phyloP scores from a whole-genome alignment of 1,284 basidiomycete species.

The Pascua sp. region DNA sequence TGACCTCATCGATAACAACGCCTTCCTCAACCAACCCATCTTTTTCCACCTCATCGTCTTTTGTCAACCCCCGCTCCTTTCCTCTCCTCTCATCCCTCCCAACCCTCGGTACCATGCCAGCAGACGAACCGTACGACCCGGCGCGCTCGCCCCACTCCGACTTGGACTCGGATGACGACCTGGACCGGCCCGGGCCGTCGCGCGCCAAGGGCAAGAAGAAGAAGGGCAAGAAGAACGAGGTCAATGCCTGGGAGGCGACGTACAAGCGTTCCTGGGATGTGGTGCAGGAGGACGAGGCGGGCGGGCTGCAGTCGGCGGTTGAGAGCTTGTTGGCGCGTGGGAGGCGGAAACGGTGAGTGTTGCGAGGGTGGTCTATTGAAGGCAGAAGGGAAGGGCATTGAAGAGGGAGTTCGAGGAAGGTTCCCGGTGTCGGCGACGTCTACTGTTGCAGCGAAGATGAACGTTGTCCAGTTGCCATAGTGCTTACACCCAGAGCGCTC shows the following conservation, averaged over 20 bases:
- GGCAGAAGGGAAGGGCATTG: too few relatives aligned
- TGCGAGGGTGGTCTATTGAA: conserved; percentile 51
- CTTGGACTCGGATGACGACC: conserved; percentile 22
- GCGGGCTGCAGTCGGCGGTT: conserved; percentile 84
- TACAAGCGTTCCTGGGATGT: conserved; percentile 95
- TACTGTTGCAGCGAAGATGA: background rate
- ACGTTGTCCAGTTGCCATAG: too few relatives aligned
- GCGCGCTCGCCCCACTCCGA: conserved; percentile 10
- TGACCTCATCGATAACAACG: too few relatives aligned
- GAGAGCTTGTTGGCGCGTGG: conserved; percentile 81
- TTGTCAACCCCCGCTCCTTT: background rate
- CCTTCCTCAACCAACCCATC: too few relatives aligned
- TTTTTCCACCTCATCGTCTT: background rate
- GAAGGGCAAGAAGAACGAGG: conserved; percentile 27
- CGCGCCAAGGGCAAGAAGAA: conserved; percentile 6
- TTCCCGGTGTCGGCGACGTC: too few relatives aligned
- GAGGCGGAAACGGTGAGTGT: conserved; percentile 69
- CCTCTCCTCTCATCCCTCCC: too few relatives aligned
- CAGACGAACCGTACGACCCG: conserved; percentile 19
- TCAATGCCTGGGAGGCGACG: conserved; percentile 91
- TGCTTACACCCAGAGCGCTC: conserved; percentile 53
- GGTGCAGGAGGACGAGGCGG: conserved; percentile 90
- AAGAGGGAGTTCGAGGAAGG: too few relatives aligned
- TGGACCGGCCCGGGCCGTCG: conserved; percentile 23
- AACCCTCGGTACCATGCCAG: conserved; percentile 4